Percentiles rank a stretch among this genome's conserved stretches.
phyloP scores from a whole-genome alignment of 129 eudicot genomes.

The Flaveria robusta region DNA sequence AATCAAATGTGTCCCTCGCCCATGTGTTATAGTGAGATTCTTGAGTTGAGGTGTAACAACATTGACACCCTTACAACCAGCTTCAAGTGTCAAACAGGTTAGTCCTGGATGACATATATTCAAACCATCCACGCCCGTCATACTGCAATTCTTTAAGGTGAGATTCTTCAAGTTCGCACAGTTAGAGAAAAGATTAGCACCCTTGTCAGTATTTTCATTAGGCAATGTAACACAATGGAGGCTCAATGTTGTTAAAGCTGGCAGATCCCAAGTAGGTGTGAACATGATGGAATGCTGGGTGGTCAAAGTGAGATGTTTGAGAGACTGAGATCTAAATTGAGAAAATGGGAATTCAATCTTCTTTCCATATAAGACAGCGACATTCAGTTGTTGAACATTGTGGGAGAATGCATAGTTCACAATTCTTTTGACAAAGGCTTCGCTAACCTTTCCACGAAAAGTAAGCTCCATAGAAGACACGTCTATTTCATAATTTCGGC shows the following conservation, averaged over 20 bases:
- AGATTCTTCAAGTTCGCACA: slow-evolving; percentile 12
- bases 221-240: background rate
- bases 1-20: background rate
- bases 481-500: background rate
- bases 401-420: slow-evolving; percentile 6
- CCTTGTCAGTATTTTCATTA: slow-evolving; percentile 1
- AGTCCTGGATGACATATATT: slow-evolving; percentile 7
- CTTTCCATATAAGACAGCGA: background rate
- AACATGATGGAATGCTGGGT: background rate
- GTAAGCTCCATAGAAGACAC: background rate
- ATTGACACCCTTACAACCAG: background rate
- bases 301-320: slow-evolving; percentile 12
- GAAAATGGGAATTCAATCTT: background rate
- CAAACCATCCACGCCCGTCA: background rate
- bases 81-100: background rate
- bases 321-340: background rate
- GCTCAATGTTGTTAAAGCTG: slow-evolving; percentile 9
- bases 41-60: slow-evolving; percentile 28
- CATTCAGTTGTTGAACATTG: slow-evolving; percentile 16
- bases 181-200: slow-evolving; percentile 16
- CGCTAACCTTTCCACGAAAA: background rate
- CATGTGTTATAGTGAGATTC: background rate
- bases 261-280: background rate
- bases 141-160: background rate
- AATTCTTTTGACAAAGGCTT: background rate